Percentiles rank a stretch among this genome's conserved stretches.
These are phyloP conservation scores for Mycocentrospora acerina DNA, from an alignment of 2,329 filamentous ascomycete species.

Conservation along the genomic window DNA sequence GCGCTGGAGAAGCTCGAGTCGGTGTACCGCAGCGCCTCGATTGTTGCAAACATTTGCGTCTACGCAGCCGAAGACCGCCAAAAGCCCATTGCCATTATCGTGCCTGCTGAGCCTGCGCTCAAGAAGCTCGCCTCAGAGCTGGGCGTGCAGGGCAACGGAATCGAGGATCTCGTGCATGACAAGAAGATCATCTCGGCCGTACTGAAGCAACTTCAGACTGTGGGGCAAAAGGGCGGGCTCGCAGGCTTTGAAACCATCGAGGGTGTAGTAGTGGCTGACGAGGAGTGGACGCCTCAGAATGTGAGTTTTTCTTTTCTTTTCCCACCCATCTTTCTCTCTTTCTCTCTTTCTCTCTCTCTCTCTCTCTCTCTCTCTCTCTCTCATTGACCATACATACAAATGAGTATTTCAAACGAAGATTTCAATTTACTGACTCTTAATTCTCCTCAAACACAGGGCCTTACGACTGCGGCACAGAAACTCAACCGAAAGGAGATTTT, in stretches of 20 bases:
- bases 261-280: slow-evolving; percentile 75
- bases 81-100: slow-evolving; percentile 81
- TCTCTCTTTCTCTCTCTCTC: too few relatives aligned
- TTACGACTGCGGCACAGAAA: slow-evolving; percentile 56
- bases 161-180: slow-evolving; percentile 70
- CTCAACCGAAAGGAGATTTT: slow-evolving; percentile 54
- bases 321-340: not conserved
- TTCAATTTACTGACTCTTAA: too few relatives aligned
- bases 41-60: slow-evolving; percentile 84
- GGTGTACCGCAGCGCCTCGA: slow-evolving; percentile 77
- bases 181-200: slow-evolving; percentile 64
- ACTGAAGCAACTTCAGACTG: slow-evolving; percentile 69
- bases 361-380: too few relatives aligned
- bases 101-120: slow-evolving; percentile 58
- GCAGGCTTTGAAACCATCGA: slow-evolving; percentile 72
- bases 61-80: slow-evolving; percentile 74
- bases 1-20: slow-evolving; percentile 94
- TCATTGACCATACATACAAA: too few relatives aligned
- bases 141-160: slow-evolving; percentile 63
- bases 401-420: too few relatives aligned
- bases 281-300: slow-evolving; percentile 84
- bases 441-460: too few relatives aligned
- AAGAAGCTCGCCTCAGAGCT: slow-evolving; percentile 58
- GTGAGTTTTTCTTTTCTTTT: slow-evolving; percentile 57
- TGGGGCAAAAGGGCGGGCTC: slow-evolving; percentile 67